Evolutionary conservation across 345 rosid species (phyloP).

Genomic region (Hibiscus mutabilis): DNA sequence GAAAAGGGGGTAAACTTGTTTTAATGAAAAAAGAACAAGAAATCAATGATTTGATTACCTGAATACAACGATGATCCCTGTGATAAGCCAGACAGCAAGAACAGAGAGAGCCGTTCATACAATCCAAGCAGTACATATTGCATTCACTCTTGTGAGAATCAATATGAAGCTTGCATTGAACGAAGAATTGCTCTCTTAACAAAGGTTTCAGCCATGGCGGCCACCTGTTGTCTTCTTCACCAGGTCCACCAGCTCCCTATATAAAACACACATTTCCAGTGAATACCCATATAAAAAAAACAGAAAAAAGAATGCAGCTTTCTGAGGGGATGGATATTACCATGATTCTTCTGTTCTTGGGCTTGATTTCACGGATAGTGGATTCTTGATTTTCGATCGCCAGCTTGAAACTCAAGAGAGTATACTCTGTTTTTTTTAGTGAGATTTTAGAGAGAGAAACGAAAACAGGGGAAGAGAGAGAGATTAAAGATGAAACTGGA

Average conservation of each 20-base stretch:
- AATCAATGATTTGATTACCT: conserved; percentile 34
- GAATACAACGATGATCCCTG: conserved; percentile 72
- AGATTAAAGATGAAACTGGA: neutral
- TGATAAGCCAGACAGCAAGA: conserved; percentile 69
- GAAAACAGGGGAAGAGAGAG: conserved; percentile 11
- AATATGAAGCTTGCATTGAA: conserved; percentile 73
- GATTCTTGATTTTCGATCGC: conserved; percentile 79
- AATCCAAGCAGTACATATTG: conserved; percentile 96
- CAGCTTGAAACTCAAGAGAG: conserved; percentile 38
- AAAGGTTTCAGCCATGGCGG: conserved; percentile 84
- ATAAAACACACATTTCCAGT: neutral
- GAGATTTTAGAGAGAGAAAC: conserved; percentile 19
- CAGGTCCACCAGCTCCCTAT: conserved; percentile 69
- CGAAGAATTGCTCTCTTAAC: conserved; percentile 71
- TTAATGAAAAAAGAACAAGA: too few species aligned
- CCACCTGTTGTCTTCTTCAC: conserved; percentile 60
- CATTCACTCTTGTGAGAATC: conserved; percentile 96
- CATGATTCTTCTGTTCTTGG: conserved; percentile 82
- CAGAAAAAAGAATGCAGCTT: neutral
- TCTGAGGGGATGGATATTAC: conserved; percentile 19
- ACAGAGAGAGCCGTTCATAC: conserved; percentile 75
- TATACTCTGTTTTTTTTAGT: neutral
- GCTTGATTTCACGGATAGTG: conserved; percentile 67
- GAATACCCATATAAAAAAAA: conserved; percentile 15
- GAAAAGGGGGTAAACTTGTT: too few species aligned